phyloP scores from a whole-genome alignment of 305 asterid genomes.

The Ajuga reptans region DNA sequence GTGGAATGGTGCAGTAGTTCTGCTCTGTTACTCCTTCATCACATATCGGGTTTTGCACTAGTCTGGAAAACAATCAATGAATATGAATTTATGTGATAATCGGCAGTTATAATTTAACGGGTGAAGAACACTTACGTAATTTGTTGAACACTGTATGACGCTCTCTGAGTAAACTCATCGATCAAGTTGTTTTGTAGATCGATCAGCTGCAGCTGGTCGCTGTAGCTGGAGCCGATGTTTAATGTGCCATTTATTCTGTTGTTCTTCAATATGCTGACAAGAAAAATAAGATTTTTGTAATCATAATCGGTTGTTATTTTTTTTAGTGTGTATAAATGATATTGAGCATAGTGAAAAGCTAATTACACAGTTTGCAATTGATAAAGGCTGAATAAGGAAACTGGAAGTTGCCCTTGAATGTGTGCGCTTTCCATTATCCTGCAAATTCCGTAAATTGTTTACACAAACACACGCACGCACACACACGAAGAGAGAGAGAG shows the following conservation, averaged over 20 bases:
- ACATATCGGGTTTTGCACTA: slow-evolving; percentile 50
- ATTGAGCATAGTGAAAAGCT: not conserved
- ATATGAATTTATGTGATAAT: not conserved
- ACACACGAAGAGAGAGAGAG: not conserved
- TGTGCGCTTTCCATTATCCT: slow-evolving; percentile 54
- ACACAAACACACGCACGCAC: not conserved
- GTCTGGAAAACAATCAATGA: slow-evolving; percentile 38
- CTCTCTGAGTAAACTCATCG: slow-evolving; percentile 30
- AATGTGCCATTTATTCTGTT: slow-evolving; percentile 61
- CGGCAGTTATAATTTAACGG: not conserved
- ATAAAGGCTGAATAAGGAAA: slow-evolving; percentile 39
- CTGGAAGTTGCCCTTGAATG: slow-evolving; percentile 51
- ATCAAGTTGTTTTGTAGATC: slow-evolving; percentile 58
- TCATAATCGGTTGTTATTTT: too few species aligned
- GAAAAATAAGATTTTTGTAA: not conserved
- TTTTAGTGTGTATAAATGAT: not conserved
- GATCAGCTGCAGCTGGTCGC: slow-evolving; percentile 44
- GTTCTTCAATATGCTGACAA: slow-evolving; percentile 43
- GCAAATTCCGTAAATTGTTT: slow-evolving; percentile 19
- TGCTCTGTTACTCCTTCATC: slow-evolving; percentile 25
- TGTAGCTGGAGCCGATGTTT: slow-evolving; percentile 35
- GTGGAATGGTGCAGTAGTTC: slow-evolving; percentile 40
- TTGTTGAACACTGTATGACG: slow-evolving; percentile 30
- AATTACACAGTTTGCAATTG: slow-evolving; percentile 68
- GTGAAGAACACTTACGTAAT: slow-evolving; percentile 41